Evolutionary conservation across 2,329 filamentous ascomycete species (phyloP), one percentile per base, ranked within the genome.

Genomic region (Aspergillus phoenicis): DNA sequence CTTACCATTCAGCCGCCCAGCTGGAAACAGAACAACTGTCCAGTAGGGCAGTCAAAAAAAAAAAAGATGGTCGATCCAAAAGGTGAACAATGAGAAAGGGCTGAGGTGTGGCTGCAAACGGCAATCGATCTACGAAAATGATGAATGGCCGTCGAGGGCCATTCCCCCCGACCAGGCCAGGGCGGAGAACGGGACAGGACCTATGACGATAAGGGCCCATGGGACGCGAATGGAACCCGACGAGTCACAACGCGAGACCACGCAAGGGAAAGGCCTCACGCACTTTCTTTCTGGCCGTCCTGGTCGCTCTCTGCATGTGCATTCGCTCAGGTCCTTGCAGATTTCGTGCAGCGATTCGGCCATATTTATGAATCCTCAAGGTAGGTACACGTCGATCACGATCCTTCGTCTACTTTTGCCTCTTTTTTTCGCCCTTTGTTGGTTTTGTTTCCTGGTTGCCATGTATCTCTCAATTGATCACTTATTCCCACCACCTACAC

Each of bases 201-300:
- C 51, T 60, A 67, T 67, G 67, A 67, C 63, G 66, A 65, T 62
- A 67, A 62, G 65, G 53, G 59, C 60, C 61, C 63, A 69, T 66
- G 67, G 54, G 60, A 65, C 62, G 52, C 59, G 59, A 61, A 67
- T 61, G 64, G 63, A 56, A 64, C 59, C 67, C 55, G 69, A 73
- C 70, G 63, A 71, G 70, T 73, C 70, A 74, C 62, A 71, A 71
- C 56, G 60, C 64, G 59, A 67, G 70, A 63, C 62, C 48, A 49
- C 47, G 41, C 15, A 58, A 20, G 52, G 22, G 41, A 58, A 63
- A 63, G 59, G 54, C 58, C 62, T 64, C 59, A 61, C 58, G 38
- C 20, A 52, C 54, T 48, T 26, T 26, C 33, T 36, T 36, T 36
- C 45, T 57, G 8, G 26, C 17, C 33, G 36, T 56, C 39, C 20